Evolutionary conservation across 257 asterid genomes (phyloP).

Genomic region (Parsonsia alboflavescens): DNA sequence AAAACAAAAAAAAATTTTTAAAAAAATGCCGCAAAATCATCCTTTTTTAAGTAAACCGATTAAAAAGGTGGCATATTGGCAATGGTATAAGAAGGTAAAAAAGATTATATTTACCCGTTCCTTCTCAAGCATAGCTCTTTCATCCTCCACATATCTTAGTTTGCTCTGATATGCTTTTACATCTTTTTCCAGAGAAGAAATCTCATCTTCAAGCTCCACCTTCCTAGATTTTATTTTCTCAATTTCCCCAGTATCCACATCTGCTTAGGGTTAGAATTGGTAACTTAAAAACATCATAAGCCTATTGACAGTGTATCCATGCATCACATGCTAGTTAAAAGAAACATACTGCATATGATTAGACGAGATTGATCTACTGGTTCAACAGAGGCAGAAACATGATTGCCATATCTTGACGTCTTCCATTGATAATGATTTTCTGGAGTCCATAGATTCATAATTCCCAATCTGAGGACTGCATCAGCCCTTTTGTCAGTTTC

Average conservation of each 20-base stretch:
- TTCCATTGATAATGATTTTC: constrained; percentile 83
- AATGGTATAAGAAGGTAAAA: constrained; percentile 1
- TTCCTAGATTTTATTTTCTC: constrained; percentile 39
- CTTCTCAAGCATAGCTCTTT: constrained; percentile 58
- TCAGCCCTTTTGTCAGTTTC: constrained; percentile 81
- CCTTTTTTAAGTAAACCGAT: too few species aligned
- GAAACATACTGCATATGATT: constrained; percentile 65
- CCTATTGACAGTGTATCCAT: not conserved
- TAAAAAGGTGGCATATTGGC: not conserved
- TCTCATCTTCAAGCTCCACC: constrained; percentile 36
- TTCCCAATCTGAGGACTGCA: constrained; percentile 47
- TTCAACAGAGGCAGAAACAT: constrained; percentile 71
- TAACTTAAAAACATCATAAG: not conserved
- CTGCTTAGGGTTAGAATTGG: constrained; percentile 28
- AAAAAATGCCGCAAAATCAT: too few species aligned
- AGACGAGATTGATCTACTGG: constrained; percentile 58
- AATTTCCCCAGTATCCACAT: constrained; percentile 67
- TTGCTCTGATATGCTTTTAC: constrained; percentile 49
- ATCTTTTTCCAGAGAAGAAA: constrained; percentile 32
- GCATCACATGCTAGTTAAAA: constrained; percentile 12
- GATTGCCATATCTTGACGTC: constrained; percentile 72
- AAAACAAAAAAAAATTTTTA: too few species aligned
- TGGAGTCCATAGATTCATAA: constrained; percentile 90
- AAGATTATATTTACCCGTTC: constrained; percentile 52
- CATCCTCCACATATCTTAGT: constrained; percentile 57